Percentiles rank a stretch among this genome's conserved stretches.
phyloP scores from a whole-genome alignment of 176 grass and related monocot species.

The Oryza australiensis region DNA sequence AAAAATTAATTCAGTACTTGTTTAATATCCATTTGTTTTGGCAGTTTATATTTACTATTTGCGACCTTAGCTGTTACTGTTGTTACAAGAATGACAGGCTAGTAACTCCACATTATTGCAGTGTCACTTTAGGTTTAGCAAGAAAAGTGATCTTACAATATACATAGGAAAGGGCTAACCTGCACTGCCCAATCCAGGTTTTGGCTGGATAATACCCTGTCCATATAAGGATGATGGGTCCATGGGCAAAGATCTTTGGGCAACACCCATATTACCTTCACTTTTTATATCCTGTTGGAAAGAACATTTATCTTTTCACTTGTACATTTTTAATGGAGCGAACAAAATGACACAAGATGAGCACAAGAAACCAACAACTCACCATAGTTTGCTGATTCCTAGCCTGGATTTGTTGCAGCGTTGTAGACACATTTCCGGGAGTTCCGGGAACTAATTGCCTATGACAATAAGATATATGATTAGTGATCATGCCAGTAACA shows the following conservation, averaged over 20 bases:
- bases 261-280: conserved; percentile 77
- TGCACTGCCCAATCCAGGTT: conserved; percentile 76
- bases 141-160: conserved; percentile 24
- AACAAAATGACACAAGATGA: conserved; percentile 28
- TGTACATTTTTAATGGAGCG: conserved; percentile 21
- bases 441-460: conserved; percentile 80
- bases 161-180: conserved; percentile 41
- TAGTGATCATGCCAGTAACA: conserved; percentile 10
- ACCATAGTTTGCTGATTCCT: conserved; percentile 85
- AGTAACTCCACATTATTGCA: conserved; percentile 14
- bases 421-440: conserved; percentile 83
- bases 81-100: background rate
- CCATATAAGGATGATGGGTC: conserved; percentile 89
- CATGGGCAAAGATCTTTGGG: conserved; percentile 89
- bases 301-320: conserved; percentile 24
- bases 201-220: conserved; percentile 88
- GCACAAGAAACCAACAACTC: conserved; percentile 26
- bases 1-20: background rate
- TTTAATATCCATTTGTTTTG: background rate
- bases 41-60: background rate
- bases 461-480: conserved; percentile 11
- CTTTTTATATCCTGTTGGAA: conserved; percentile 81
- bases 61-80: background rate
- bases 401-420: conserved; percentile 91
- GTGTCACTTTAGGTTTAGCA: background rate